Evolutionary conservation across 2,329 filamentous ascomycete genomes (phyloP), one percentile per base, ranked within the genome.

Genomic region (Fusarium sp.): DNA sequence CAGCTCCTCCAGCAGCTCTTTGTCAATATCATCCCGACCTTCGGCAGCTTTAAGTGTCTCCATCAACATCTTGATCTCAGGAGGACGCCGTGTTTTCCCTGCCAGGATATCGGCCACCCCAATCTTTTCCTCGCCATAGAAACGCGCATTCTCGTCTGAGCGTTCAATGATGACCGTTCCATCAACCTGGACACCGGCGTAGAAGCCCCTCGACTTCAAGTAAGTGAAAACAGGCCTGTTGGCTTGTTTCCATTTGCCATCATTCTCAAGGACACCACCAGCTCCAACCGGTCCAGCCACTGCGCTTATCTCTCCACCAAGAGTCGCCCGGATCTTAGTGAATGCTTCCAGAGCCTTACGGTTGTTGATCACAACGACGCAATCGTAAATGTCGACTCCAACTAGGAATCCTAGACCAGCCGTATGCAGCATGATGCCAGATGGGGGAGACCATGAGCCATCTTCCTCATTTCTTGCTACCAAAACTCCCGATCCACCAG

Each of bases 311-410:
- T 95, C 92, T 22, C 90, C 90, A 7, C 93, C 93, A 0, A 96
- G 78, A 1, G 91, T 94, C 58, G 91, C 88, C 33, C 93, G 85
- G 7, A 92, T 83, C 63, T 87, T 88, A 47, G 90, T 91, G 77
- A 96, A 96, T 0, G 91, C 90, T 25, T 91, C 87, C 44, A 96
- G 81, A 1, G 92, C 92, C 68, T 91, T 86, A 25, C 87, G 84
- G 2, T 88, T 91, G 79, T 96, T 96, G 75, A 96, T 93, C 11
- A 96, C 90, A 11, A 94, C 86, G 6, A 96, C 92, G 68, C 92
- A 95, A 76, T 96, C 93, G 79, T 96, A 96, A 27, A 96, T 93
- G 76, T 96, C 93, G 3, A 94, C 87, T 9, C 93, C 93, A 1
- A 91, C 87, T 46, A 96, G 84, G 72, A 96, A 93, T 0, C 93